phyloP scores from a whole-genome alignment of 2,329 filamentous ascomycete species.

The Paecilomyces fulvus region DNA sequence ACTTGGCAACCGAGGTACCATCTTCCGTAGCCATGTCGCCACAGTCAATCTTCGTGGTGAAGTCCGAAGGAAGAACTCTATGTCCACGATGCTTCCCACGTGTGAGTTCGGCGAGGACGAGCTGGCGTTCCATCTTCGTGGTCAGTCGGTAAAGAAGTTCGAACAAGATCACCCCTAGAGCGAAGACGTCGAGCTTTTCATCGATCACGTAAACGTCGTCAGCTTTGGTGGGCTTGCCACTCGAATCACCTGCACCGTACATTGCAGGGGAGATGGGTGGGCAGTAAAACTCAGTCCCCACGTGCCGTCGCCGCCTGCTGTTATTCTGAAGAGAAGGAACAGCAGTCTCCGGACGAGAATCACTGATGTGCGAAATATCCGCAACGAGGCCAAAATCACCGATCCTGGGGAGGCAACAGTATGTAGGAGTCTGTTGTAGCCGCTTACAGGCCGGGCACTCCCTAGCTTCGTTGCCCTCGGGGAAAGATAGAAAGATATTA shows the following conservation, averaged over 20 bases:
- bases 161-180: constrained; percentile 54
- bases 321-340: constrained; percentile 13
- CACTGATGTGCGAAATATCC: constrained; percentile 38
- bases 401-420: constrained; percentile 52
- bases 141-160: constrained; percentile 51
- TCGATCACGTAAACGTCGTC: constrained; percentile 24
- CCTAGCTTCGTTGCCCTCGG: constrained; percentile 40
- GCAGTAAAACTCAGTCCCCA: constrained; percentile 56
- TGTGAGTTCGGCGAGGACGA: constrained; percentile 35
- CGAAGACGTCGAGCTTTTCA: constrained; percentile 53
- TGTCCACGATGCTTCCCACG: constrained; percentile 9
- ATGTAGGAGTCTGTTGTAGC: constrained; percentile 13
- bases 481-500: constrained; percentile 55
- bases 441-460: constrained; percentile 39
- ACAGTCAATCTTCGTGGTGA: constrained; percentile 28
- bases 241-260: constrained; percentile 1
- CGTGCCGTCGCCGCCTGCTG: constrained; percentile 32
- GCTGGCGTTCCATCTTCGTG: constrained; percentile 41
- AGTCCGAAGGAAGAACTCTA: constrained; percentile 27
- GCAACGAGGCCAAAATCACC: constrained; percentile 61
- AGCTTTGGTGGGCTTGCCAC: constrained; percentile 6
- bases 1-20: constrained; percentile 21
- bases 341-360: constrained; percentile 11
- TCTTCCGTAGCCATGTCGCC: constrained; percentile 18
- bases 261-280: constrained; percentile 34